These are phyloP conservation scores for Funneliformis mosseae DNA, from an alignment of 192 early-diverging fungal genomes.

Conservation along the genomic window DNA sequence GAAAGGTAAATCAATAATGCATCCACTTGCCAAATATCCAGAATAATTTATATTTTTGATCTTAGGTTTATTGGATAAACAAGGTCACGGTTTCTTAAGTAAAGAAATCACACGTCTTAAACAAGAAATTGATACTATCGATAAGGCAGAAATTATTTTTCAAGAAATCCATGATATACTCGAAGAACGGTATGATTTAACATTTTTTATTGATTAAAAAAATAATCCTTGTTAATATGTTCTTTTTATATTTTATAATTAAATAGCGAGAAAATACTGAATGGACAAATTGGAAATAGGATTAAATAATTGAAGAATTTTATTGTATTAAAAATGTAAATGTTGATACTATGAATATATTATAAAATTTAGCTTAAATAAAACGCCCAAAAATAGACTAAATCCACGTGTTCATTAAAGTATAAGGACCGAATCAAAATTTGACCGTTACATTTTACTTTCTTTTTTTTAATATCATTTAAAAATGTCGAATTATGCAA, in stretches of 20 bases:
- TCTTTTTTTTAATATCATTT: too few relatives aligned
- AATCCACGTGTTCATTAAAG: too few relatives aligned
- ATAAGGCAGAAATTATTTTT: neutral
- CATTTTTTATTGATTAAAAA: neutral
- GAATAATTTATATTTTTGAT: neutral
- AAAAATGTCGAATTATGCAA: neutral
- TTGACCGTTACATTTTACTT: too few relatives aligned
- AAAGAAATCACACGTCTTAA: neutral
- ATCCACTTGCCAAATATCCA: neutral
- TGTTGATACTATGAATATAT: too few relatives aligned
- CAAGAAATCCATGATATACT: conserved; percentile 22
- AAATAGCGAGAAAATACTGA: neutral
- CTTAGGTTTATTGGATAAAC: conserved; percentile 10
- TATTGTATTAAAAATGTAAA: too few relatives aligned
- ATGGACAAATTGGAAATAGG: neutral
- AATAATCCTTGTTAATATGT: neutral
- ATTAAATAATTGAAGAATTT: neutral
- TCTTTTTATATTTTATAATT: neutral
- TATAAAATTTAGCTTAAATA: too few relatives aligned
- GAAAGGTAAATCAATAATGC: neutral
- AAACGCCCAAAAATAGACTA: too few relatives aligned
- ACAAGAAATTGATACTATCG: neutral
- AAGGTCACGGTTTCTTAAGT: conserved; percentile 4
- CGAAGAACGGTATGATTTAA: conserved; percentile 12
- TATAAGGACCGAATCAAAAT: too few relatives aligned